Conservation (phyloP, 768 basidiomycete genomes). For the Pleurotus tuoliensis region DNA sequence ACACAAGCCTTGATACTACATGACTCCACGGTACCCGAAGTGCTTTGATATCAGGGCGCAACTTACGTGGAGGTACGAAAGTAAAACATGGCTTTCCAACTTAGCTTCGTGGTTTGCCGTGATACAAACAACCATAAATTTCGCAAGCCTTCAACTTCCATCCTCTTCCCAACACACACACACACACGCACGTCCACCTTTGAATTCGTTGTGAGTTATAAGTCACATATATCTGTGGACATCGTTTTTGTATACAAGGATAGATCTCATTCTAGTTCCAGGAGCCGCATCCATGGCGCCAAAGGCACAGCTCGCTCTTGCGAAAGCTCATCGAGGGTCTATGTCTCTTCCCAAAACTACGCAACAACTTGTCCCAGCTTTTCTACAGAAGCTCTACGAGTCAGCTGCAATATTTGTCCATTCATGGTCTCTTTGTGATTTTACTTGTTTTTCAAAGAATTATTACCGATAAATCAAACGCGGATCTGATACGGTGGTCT, state of each 20-base stretch:
- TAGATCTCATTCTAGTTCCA: no score
- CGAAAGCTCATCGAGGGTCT: conserved; percentile 32
- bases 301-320: conserved; percentile 53
- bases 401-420: conserved; percentile 33
- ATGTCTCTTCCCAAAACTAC: conserved; percentile 27
- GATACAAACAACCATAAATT: conserved; percentile 5
- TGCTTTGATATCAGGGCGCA: neutral
- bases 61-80: neutral
- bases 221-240: no score
- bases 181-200: neutral
- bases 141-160: neutral
- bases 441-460: conserved; percentile 42
- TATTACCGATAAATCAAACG: conserved; percentile 80
- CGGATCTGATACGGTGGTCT: conserved; percentile 87
- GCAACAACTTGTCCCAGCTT: conserved; percentile 57
- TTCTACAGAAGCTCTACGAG: conserved; percentile 91
- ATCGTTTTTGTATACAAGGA: no score
- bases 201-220: no score
- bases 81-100: neutral
- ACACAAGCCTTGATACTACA: neutral
- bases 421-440: conserved; percentile 5
- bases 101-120: neutral
- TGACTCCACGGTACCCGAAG: conserved; percentile 4
- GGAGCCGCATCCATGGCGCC: conserved; percentile 30
- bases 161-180: neutral